Evolutionary conservation across 352 stramenopile species (phyloP).

Genomic region (Aphanomyces cochlioides): DNA sequence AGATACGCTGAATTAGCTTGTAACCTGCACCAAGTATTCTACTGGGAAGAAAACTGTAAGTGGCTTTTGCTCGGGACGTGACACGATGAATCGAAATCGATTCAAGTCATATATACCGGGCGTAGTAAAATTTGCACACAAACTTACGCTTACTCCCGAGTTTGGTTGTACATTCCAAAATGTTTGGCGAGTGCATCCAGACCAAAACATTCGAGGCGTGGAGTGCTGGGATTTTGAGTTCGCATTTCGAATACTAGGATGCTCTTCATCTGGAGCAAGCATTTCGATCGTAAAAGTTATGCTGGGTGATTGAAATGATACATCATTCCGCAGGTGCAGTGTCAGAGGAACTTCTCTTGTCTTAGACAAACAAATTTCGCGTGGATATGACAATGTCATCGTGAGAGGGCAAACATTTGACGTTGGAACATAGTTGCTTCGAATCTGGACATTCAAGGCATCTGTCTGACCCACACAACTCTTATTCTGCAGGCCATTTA

Average conservation of each 20-base stretch:
- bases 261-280: constrained; percentile 64
- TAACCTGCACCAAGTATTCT: constrained; percentile 72
- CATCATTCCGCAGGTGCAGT: constrained; percentile 57
- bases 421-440: constrained; percentile 39
- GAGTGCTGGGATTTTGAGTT: constrained; percentile 27
- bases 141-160: constrained; percentile 43
- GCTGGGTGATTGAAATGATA: constrained; percentile 41
- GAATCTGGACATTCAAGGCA: constrained; percentile 56
- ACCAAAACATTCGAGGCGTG: constrained; percentile 75
- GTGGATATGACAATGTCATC: constrained; percentile 59
- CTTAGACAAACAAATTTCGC: constrained; percentile 38
- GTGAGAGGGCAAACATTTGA: constrained; percentile 56
- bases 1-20: neutral
- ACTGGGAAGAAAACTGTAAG: constrained; percentile 60
- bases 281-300: constrained; percentile 79
- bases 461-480: constrained; percentile 55
- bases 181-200: constrained; percentile 68
- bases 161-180: constrained; percentile 51
- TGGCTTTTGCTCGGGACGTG: constrained; percentile 20
- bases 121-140: constrained; percentile 70
- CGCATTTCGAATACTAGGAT: constrained; percentile 35
- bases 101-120: constrained; percentile 82
- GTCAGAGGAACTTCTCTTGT: constrained; percentile 60
- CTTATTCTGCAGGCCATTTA: constrained; percentile 15
- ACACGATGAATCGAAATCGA: constrained; percentile 33